Evolutionary conservation across 352 stramenopile species (phyloP).

Genomic region (Pythium brassicae): DNA sequence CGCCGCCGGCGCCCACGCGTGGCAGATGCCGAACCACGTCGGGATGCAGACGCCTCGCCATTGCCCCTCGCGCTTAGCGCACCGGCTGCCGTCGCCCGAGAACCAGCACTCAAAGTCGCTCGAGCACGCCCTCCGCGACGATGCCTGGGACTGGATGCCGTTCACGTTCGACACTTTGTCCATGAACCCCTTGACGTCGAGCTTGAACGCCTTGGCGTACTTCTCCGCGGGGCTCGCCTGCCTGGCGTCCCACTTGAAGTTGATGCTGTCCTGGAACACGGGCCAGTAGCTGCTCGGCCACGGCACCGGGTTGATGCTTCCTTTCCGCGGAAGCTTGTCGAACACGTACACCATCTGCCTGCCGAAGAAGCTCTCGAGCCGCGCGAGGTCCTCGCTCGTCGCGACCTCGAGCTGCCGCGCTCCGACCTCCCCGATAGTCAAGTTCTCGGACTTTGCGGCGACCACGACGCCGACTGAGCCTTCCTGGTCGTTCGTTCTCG

Average conservation of each 20-base stretch:
- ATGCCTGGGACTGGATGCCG: conserved; percentile 30
- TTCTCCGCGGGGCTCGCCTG: conserved; percentile 42
- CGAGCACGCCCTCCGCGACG: conserved; percentile 21
- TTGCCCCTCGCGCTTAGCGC: conserved; percentile 3
- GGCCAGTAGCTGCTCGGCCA: conserved; percentile 77
- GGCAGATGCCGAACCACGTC: conserved; percentile 16
- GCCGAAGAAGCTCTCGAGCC: conserved; percentile 43
- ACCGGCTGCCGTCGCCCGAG: conserved; percentile 6
- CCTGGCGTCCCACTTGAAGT: conserved; percentile 33
- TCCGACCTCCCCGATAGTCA: background rate
- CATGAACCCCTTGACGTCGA: conserved; percentile 31
- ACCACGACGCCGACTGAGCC: conserved; percentile 1
- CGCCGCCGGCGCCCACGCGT: conserved; percentile 13
- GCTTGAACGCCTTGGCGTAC: conserved; percentile 39
- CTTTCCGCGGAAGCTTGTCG: conserved; percentile 33
- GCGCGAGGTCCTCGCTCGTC: conserved; percentile 32
- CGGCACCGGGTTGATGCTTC: conserved; percentile 32
- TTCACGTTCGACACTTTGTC: conserved; percentile 34
- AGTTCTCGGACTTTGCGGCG: conserved; percentile 4
- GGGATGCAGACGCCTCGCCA: conserved; percentile 12
- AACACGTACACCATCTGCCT: conserved; percentile 31
- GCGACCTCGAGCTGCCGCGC: conserved; percentile 3
- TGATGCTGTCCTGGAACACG: conserved; percentile 54
- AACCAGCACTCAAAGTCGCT: conserved; percentile 23
- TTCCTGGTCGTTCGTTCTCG: background rate